Base-by-base conservation (phyloP, 306 rosid genomes). In the Quercus cerris region DNA sequence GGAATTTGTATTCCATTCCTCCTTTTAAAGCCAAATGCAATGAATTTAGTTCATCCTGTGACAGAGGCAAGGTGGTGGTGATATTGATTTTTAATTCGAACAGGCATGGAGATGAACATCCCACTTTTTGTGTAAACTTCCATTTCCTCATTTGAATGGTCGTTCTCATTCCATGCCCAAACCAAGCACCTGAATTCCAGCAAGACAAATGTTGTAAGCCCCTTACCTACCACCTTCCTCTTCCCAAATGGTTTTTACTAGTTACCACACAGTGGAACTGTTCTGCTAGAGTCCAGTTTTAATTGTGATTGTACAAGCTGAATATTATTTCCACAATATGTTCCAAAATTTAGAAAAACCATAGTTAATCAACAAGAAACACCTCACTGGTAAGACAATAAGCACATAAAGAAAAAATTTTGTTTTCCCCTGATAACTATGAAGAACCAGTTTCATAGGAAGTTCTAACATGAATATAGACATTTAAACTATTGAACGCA, bases 301-400 rank as follows among this genome's bases (percentile, higher is more conserved):
- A 18, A 66, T 22, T 66, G 71, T 30, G 19, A 11, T 25, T 15
- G 69, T 33, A 28, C 69, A n/a, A 57, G 63, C 63, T 23, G 22
- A 57, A 57, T 57, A 20, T 20, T 20, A 4, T 20, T n/a, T 57
- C 28, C 63, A 57, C 63, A 57, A 20, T 57, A 10, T 57, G 20
- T 57, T 41, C 49, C 49, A 41, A 41, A 41, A 41, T 41, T 41
- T 41, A 41, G 12, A 41, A 41, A 41, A 41, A 57, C 20, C 55
- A 77, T 70, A 33, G 51, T 64, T 66, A 33, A 27, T 74, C 78
- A 59, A 64, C 33, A 80, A 25, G 64, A 69, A 57, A 19, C 51
- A 59, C 33, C 38, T 78, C 69, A 46, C 38, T 19, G 2, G 56
- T 62, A 73, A 44, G 82, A 51, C 30, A 17, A 77, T 28, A 73